A percentile compares a stretch with the other conserved stretches of the same genome.
These are phyloP conservation scores for Halophytophthora polymorphica DNA, from an alignment of 352 stramenopile species.

Conservation along the genomic window DNA sequence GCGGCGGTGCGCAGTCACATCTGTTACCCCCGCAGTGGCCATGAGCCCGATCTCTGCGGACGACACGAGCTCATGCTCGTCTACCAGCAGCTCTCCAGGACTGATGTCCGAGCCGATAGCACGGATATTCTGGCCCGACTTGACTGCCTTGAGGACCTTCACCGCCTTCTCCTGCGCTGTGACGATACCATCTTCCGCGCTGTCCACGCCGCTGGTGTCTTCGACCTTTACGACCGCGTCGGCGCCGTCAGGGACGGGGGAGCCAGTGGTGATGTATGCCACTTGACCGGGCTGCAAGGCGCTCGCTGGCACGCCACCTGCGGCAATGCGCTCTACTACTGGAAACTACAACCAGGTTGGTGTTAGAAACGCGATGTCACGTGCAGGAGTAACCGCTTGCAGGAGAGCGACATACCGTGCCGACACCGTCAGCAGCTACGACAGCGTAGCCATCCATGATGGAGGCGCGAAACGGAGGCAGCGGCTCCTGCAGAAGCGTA, in stretches of 20 bases:
- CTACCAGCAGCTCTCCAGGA: slow-evolving; percentile 71
- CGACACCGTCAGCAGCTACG: slow-evolving; percentile 73
- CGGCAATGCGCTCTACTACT: slow-evolving; percentile 65
- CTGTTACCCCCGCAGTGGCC: slow-evolving; percentile 74
- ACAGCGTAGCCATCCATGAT: slow-evolving; percentile 99
- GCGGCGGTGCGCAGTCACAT: slow-evolving; percentile 65
- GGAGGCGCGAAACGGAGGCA: slow-evolving; percentile 94
- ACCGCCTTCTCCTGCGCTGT: slow-evolving; percentile 39
- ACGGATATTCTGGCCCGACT: slow-evolving; percentile 74
- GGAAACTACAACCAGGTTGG: slow-evolving; percentile 63
- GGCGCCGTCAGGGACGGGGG: slow-evolving; percentile 83
- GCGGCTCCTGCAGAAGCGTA: slow-evolving; percentile 66
- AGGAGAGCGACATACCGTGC: slow-evolving; percentile 33
- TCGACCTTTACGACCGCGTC: slow-evolving; percentile 95
- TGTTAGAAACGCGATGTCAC: no score
- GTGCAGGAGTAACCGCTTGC: no score
- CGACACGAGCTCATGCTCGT: slow-evolving; percentile 67
- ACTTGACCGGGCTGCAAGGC: slow-evolving; percentile 49
- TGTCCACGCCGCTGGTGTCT: slow-evolving; percentile 71
- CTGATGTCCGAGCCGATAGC: slow-evolving; percentile 91
- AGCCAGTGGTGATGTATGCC: slow-evolving; percentile 95
- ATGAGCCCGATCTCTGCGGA: slow-evolving; percentile 91
- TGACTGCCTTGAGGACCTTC: slow-evolving; percentile 62
- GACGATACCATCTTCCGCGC: slow-evolving; percentile 15
- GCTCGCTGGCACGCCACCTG: slow-evolving; percentile 45